Percentiles rank a stretch among this genome's conserved stretches.
These are phyloP conservation scores for Chlorella vulgaris DNA, from an alignment of 139 green algal genomes.

Conservation along the genomic window DNA sequence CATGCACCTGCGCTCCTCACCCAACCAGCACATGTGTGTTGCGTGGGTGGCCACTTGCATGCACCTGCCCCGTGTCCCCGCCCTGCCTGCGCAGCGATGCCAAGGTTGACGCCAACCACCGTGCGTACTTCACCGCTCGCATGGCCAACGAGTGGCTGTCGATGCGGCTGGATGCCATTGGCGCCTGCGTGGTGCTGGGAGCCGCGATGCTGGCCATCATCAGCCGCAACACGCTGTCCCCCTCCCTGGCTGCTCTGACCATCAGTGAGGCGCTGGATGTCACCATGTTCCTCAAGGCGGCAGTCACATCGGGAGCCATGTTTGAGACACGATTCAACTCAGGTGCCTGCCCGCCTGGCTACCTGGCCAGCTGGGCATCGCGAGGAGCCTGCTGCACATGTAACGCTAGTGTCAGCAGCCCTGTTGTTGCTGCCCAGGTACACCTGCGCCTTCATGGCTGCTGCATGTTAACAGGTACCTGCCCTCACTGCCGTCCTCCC, in stretches of 20 bases:
- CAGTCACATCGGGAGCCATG: constrained; percentile 79
- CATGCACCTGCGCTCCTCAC: too few species aligned
- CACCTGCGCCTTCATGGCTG: too few species aligned
- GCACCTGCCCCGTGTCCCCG: too few species aligned
- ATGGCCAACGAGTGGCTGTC: constrained; percentile 85
- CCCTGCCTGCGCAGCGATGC: constrained; percentile 55
- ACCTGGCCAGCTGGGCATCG: too few species aligned
- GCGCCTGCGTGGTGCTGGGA: constrained; percentile 66
- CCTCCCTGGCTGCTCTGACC: constrained; percentile 58
- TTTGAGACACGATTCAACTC: constrained; percentile 93
- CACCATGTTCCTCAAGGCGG: constrained; percentile 84
- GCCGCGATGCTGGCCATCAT: constrained; percentile 61
- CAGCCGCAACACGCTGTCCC: constrained; percentile 45
- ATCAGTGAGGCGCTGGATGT: constrained; percentile 81
- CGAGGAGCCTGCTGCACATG: too few species aligned
- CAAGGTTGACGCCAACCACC: constrained; percentile 72
- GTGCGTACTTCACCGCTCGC: constrained; percentile 75
- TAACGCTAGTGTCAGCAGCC: not conserved
- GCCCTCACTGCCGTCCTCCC: not conserved
- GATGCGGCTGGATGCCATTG: constrained; percentile 84
- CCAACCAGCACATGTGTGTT: too few species aligned
- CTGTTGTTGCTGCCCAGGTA: too few species aligned
- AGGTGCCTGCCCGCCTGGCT: too few species aligned
- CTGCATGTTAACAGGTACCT: not conserved
- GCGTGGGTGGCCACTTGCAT: too few species aligned